phyloP scores from a whole-genome alignment of 352 stramenopile genomes.

The Phytophthora agathidicida region DNA sequence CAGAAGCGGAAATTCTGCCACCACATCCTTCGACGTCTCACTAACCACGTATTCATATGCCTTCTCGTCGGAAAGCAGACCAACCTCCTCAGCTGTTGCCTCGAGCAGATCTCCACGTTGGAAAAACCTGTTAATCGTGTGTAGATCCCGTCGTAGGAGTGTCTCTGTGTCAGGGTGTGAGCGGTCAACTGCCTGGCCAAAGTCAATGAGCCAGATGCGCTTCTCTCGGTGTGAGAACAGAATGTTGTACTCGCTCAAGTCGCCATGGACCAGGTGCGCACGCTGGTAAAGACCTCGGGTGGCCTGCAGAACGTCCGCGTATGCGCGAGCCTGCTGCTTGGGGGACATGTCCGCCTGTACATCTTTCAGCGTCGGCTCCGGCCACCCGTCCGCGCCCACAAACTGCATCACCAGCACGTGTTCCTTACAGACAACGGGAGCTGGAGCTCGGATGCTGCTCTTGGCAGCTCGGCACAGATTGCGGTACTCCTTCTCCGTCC shows the following conservation, averaged over 20 bases:
- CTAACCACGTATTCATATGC: conserved; percentile 51
- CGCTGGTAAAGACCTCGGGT: conserved; percentile 58
- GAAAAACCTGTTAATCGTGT: conserved; percentile 84
- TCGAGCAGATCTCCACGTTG: conserved; percentile 43
- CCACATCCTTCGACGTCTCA: conserved; percentile 32
- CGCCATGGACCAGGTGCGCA: conserved; percentile 63
- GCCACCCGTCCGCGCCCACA: conserved; percentile 57
- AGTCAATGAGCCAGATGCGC: conserved; percentile 91
- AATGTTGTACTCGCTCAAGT: conserved; percentile 92
- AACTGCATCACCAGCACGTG: conserved; percentile 82
- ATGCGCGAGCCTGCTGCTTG: conserved; percentile 55
- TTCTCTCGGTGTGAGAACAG: conserved; percentile 65
- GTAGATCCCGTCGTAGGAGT: conserved; percentile 78
- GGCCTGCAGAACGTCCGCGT: conserved; percentile 58
- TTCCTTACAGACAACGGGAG: conserved; percentile 59
- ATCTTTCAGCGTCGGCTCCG: conserved; percentile 76
- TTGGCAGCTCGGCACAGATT: conserved; percentile 65
- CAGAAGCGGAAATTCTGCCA: conserved; percentile 36
- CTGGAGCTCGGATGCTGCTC: conserved; percentile 49
- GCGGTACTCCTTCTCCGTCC: conserved; percentile 78
- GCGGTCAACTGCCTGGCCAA: conserved; percentile 89
- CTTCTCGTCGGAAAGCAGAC: conserved; percentile 47
- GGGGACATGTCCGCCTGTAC: conserved; percentile 47
- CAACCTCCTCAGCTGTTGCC: conserved; percentile 40
- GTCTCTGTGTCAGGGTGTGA: conserved; percentile 73